Conservation (phyloP, 768 basidiomycete species). For the Suillus clintonianus region DNA sequence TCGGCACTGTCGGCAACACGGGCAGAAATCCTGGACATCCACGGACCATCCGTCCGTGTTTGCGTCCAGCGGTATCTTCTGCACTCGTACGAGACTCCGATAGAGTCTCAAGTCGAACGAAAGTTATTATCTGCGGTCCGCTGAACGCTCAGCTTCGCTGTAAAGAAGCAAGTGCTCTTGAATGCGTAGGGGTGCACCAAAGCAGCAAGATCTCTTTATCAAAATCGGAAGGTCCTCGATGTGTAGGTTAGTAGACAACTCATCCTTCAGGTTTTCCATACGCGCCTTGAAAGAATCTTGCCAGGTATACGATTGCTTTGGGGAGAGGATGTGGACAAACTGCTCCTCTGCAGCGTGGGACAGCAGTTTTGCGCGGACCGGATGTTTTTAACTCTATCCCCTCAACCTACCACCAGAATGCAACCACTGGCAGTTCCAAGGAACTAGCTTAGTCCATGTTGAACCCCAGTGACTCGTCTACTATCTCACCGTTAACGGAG, state of each 20-base stretch:
- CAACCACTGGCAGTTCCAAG: neutral
- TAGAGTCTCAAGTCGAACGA: slow-evolving; percentile 77
- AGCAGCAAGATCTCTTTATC: slow-evolving; percentile 61
- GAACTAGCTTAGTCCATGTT: neutral
- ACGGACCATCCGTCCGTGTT: slow-evolving; percentile 78
- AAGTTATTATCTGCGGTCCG: slow-evolving; percentile 76
- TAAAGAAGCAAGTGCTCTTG: slow-evolving; percentile 76
- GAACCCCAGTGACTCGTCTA: neutral
- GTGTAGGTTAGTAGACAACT: slow-evolving; percentile 72
- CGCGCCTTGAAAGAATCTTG: slow-evolving; percentile 65
- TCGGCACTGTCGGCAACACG: slow-evolving; percentile 80
- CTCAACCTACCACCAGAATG: neutral
- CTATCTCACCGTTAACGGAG: neutral
- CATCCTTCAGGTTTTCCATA: slow-evolving; percentile 74
- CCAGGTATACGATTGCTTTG: slow-evolving; percentile 81
- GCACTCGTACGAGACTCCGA: slow-evolving; percentile 57
- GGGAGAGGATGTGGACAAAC: neutral
- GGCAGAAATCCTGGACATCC: slow-evolving; percentile 79
- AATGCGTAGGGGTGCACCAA: slow-evolving; percentile 70
- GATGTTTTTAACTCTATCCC: neutral
- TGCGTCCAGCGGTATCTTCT: slow-evolving; percentile 72
- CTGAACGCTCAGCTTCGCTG: slow-evolving; percentile 75
- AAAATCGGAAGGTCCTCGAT: slow-evolving; percentile 75
- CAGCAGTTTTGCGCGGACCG: neutral
- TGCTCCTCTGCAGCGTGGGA: neutral